Percentiles rank a stretch among this genome's conserved stretches.
These are phyloP conservation scores for Xanthoceras sorbifolium DNA, from an alignment of 345 rosid species.

Conservation along the genomic window DNA sequence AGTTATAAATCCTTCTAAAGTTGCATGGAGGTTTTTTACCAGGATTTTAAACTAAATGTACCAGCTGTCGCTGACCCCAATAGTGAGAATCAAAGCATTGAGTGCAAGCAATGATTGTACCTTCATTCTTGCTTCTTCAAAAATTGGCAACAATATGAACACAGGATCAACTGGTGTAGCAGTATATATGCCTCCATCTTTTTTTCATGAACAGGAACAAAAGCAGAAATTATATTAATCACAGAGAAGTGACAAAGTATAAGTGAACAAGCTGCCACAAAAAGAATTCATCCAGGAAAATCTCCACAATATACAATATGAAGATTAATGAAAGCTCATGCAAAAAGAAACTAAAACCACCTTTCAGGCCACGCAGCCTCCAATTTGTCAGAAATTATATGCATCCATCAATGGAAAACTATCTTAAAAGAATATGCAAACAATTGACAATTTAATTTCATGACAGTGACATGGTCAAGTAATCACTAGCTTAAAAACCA, in stretches of 20 bases:
- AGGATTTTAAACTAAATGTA: neutral
- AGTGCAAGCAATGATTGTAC: slow-evolving; percentile 36
- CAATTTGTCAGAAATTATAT: too few species aligned
- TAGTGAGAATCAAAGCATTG: neutral
- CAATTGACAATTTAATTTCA: neutral
- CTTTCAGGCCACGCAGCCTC: too few species aligned
- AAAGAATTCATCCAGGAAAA: too few species aligned
- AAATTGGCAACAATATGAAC: slow-evolving; percentile 75
- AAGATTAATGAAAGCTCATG: too few species aligned
- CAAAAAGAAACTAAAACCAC: too few species aligned
- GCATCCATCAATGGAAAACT: neutral
- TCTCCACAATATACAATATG: too few species aligned
- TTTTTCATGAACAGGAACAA: neutral
- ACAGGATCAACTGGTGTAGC: slow-evolving; percentile 89
- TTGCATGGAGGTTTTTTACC: neutral
- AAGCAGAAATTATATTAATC: neutral
- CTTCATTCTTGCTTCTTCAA: slow-evolving; percentile 92
- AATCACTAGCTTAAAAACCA: too few species aligned
- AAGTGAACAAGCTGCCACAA: too few species aligned
- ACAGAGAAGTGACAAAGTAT: neutral
- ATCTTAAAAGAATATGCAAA: neutral
- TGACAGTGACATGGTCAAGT: neutral
- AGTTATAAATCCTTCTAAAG: neutral
- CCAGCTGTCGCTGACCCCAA: neutral
- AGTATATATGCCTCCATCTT: slow-evolving; percentile 77